Evolutionary conservation across 768 basidiomycete genomes (phyloP).

Genomic region (Phylloporus arenicola): DNA sequence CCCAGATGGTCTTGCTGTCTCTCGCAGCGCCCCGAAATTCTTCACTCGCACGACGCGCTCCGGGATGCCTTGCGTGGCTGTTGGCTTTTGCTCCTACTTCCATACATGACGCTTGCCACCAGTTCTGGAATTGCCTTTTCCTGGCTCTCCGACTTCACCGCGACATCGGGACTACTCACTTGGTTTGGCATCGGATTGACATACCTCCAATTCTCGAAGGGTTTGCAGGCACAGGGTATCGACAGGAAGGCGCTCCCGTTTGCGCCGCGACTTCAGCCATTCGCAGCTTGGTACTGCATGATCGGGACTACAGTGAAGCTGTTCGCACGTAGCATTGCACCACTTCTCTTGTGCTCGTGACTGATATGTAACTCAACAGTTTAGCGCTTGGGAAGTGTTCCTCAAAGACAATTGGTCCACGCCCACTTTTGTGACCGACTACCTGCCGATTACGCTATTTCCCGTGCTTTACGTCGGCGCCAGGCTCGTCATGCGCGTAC

Average conservation of each 20-base stretch:
- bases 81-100: constrained; percentile 26
- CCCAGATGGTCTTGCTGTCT: constrained; percentile 48
- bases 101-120: constrained; percentile 36
- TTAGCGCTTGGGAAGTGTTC: constrained; percentile 39
- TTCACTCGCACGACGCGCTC: constrained; percentile 37
- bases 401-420: constrained; percentile 34
- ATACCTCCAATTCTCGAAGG: constrained; percentile 44
- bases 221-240: constrained; percentile 45
- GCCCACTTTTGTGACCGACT: constrained; percentile 39
- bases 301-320: constrained; percentile 24
- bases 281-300: constrained; percentile 34
- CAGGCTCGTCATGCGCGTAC: constrained; percentile 14
- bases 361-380: constrained; percentile 21
- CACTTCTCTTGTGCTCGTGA: neutral
- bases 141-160: constrained; percentile 35
- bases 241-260: constrained; percentile 45
- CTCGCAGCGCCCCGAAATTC: constrained; percentile 49
- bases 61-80: constrained; percentile 44
- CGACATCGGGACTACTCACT: constrained; percentile 38
- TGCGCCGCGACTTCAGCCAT: constrained; percentile 37
- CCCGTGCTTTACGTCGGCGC: constrained; percentile 39
- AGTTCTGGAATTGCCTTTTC: constrained; percentile 37
- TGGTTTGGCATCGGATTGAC: constrained; percentile 43
- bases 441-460: constrained; percentile 40
- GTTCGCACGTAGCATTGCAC: constrained; percentile 29